A percentile compares a stretch with the other conserved stretches of the same genome.
Evolutionary conservation across 805 yeast genomes (phyloP).

Genomic region (Yarrowia keelungensis): DNA sequence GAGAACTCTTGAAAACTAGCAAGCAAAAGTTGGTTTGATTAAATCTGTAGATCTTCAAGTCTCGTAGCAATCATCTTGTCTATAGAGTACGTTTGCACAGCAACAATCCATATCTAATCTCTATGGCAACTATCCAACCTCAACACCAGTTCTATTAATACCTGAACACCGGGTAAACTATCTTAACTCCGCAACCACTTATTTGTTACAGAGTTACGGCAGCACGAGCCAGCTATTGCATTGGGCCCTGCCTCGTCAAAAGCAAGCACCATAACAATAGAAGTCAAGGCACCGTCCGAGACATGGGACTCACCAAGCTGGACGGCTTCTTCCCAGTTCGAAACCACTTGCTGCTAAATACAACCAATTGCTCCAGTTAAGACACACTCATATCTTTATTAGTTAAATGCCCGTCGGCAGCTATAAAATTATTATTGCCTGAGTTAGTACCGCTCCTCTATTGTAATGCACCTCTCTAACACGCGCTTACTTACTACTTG

Average conservation of each 20-base stretch:
- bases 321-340: neutral
- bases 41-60: no score
- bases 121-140: neutral
- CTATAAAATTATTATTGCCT: neutral
- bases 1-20: no score
- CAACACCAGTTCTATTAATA: slow-evolving; percentile 13
- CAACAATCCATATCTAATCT: no score
- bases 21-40: no score
- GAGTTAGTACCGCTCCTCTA: slow-evolving; percentile 16
- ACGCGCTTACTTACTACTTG: slow-evolving; percentile 7
- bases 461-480: neutral
- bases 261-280: slow-evolving; percentile 11
- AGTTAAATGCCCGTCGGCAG: slow-evolving; percentile 15
- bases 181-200: neutral
- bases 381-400: slow-evolving; percentile 17
- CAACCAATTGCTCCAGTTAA: neutral
- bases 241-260: slow-evolving; percentile 10
- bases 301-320: neutral
- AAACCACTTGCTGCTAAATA: no score
- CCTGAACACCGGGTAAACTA: slow-evolving; percentile 1
- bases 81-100: no score
- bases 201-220: slow-evolving; percentile 11
- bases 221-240: slow-evolving; percentile 9
- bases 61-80: no score
- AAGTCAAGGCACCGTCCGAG: slow-evolving; percentile 9